Evolutionary conservation across 148 eudicot genomes (phyloP).

Genomic region (Drosera capensis): DNA sequence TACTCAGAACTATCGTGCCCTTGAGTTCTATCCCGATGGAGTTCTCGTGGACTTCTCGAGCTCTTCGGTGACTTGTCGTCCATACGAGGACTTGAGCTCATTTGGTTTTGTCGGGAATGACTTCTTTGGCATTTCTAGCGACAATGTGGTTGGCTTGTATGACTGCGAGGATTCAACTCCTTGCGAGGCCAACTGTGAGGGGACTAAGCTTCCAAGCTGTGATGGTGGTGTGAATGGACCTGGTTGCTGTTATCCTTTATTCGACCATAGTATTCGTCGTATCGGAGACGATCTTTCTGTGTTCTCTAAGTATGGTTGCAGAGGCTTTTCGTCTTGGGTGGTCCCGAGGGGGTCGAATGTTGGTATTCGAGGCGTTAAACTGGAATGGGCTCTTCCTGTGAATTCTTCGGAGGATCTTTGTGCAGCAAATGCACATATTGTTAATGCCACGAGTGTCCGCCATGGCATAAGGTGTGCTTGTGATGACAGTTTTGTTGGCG

Average conservation of each 20-base stretch:
- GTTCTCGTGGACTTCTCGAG: conserved; percentile 50
- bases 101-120: conserved; percentile 35
- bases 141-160: conserved; percentile 60
- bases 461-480: conserved; percentile 64
- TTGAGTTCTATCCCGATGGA: conserved; percentile 61
- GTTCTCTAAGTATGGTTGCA: conserved; percentile 53
- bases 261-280: conserved; percentile 46
- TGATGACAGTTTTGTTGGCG: conserved; percentile 58
- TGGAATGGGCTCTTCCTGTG: conserved; percentile 65
- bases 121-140: conserved; percentile 48
- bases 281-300: conserved; percentile 29
- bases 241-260: conserved; percentile 60
- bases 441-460: conserved; percentile 40
- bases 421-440: conserved; percentile 33
- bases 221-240: conserved; percentile 16
- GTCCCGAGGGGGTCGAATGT: conserved; percentile 20
- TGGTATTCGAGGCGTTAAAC: conserved; percentile 53
- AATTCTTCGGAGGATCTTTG: conserved; percentile 27
- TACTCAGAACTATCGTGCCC: conserved; percentile 31
- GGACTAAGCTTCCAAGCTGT: conserved; percentile 23
- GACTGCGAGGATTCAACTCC: conserved; percentile 73
- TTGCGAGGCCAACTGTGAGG: conserved; percentile 53
- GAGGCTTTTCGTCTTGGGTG: conserved; percentile 75
- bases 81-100: conserved; percentile 44
- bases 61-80: conserved; percentile 26